Conservation (phyloP, 2,329 filamentous ascomycete species). For the Triangularia verruculosa region DNA sequence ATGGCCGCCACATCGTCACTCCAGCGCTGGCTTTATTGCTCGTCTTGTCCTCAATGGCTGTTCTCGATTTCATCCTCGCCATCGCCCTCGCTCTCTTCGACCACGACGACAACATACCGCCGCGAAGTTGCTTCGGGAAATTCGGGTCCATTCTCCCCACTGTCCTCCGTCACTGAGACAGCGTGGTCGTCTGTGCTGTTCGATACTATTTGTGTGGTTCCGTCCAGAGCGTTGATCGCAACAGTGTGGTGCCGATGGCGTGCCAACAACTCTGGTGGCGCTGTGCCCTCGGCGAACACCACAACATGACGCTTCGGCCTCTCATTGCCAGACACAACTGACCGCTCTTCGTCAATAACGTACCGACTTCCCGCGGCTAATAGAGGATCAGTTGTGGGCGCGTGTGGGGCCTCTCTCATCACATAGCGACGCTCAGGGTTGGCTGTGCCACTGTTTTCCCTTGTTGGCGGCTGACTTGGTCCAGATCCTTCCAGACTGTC, state of each 20-base stretch:
- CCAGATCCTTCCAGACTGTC: constrained; percentile 2
- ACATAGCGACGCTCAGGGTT: constrained; percentile 24
- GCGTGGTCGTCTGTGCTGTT: constrained; percentile 20
- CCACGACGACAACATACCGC: constrained; percentile 22
- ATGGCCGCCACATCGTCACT: neutral
- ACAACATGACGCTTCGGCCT: constrained; percentile 25
- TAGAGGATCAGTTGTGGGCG: constrained; percentile 25
- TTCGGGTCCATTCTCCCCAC: constrained; percentile 9
- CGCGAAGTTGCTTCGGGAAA: constrained; percentile 15
- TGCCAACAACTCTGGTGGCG: constrained; percentile 24
- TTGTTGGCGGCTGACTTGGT: neutral
- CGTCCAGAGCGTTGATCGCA: constrained; percentile 26
- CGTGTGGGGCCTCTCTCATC: constrained; percentile 28
- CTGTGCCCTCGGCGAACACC: constrained; percentile 26
- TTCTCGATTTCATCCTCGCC: constrained; percentile 18
- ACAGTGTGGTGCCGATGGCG: constrained; percentile 26
- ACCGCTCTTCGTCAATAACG: constrained; percentile 25
- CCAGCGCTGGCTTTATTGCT: neutral
- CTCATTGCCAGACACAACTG: constrained; percentile 11
- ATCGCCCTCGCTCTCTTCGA: constrained; percentile 18
- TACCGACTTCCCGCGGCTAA: constrained; percentile 27
- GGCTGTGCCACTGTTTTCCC: constrained; percentile 6
- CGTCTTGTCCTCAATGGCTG: neutral
- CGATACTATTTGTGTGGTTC: constrained; percentile 21
- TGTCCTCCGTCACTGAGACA: constrained; percentile 24